Base-by-base conservation (phyloP, 1,139 yeast species). In the Suhomyces bribrorum region DNA sequence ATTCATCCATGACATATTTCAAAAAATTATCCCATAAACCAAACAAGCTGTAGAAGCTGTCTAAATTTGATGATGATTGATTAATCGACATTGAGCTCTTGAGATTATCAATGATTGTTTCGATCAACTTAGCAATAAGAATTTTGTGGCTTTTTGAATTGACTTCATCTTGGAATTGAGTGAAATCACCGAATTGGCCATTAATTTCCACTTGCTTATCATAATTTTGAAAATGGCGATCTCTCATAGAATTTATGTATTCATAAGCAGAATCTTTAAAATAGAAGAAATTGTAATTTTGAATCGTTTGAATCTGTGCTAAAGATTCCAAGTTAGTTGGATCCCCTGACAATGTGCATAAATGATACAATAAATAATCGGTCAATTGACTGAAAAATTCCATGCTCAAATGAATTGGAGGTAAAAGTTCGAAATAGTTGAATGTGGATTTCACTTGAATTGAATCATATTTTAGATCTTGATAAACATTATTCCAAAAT, bases 401-500 rank as follows among this genome's bases (percentile, higher is more conserved):
- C 30, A 52, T 51, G 27, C 60, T 45, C 29, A 56, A 57, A 22
- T 45, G 43, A 26, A 62, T 47, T n/a, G 57, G 49, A 2, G 75
- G 75, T 32, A 69, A 48, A 30, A 53, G 42, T 13, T 59, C 64
- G 41, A 56, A 59, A 43, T 54, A 58, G 33, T 57, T 50, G 16
- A 50, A 34, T 6, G 37, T 41, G 4, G 47, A 40, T 14, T 52
- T 46, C 44, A 52, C 34, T 36, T 54, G 56, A 45, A 53, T 49
- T 17, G 54, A 49, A 26, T 56, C 61, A 32, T 50, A 53, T 39
- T 59, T 62, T 34, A 65, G 40, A 42, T 66, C 71, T 41, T 64
- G 68, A 37, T 62, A 64, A 23, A 65, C 54, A 36, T 56, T 52
- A 43, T 62, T 60, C 70, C 70, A 66, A 40, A 65, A 62, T 34